A percentile compares a stretch with the other conserved stretches of the same genome.
Conservation (phyloP, 345 rosid species). For the Orychophragmus violaceus region DNA sequence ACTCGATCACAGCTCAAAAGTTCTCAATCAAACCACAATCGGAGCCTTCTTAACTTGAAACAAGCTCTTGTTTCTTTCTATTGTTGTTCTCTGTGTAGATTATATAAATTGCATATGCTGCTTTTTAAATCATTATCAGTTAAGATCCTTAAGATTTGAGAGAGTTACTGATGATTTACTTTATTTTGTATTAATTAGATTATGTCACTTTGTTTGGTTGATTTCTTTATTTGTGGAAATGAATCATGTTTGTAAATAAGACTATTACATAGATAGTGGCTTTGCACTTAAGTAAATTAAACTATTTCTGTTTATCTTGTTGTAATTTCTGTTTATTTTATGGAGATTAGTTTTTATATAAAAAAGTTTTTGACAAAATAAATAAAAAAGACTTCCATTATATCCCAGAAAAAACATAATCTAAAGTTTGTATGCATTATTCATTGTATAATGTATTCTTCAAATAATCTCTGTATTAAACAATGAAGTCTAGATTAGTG, state of each 20-base stretch:
- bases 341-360: too few species aligned
- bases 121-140: neutral
- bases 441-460: too few species aligned
- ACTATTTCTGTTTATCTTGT: too few species aligned
- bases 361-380: too few species aligned
- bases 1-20: slow-evolving; percentile 71
- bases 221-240: slow-evolving; percentile 22
- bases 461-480: slow-evolving; percentile 8
- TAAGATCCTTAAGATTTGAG: neutral
- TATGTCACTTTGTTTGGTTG: slow-evolving; percentile 16
- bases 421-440: too few species aligned
- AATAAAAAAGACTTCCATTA: too few species aligned
- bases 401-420: too few species aligned
- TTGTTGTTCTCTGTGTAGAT: neutral
- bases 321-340: too few species aligned
- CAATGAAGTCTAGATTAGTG: neutral
- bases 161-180: neutral
- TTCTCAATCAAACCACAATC: slow-evolving; percentile 66
- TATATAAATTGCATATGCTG: neutral
- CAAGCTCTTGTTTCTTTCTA: neutral
- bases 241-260: slow-evolving; percentile 13
- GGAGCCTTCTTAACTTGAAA: slow-evolving; percentile 43
- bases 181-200: neutral
- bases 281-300: too few species aligned
- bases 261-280: too few species aligned